Conservation (phyloP, 2,329 filamentous ascomycete genomes). For the Hymenoscyphus linearis region DNA sequence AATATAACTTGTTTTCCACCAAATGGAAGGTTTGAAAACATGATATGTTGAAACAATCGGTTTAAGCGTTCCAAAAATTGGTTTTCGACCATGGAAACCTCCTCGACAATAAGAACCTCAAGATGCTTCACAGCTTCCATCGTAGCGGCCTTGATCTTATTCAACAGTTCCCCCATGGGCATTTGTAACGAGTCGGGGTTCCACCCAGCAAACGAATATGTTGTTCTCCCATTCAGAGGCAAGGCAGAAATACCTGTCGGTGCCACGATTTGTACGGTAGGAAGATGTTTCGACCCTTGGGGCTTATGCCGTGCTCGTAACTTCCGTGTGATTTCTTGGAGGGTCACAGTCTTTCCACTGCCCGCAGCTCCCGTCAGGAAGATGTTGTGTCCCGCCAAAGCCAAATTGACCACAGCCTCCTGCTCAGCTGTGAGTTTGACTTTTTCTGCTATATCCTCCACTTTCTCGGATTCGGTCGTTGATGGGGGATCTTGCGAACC, state of each 20-base stretch:
- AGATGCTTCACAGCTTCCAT: conserved; percentile 8
- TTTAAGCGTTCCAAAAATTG: conserved; percentile 26
- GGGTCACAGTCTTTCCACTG: conserved; percentile 25
- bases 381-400: conserved; percentile 24
- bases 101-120: conserved; percentile 25
- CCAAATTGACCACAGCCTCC: conserved; percentile 22
- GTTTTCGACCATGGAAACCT: conserved; percentile 30
- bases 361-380: conserved; percentile 30
- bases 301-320: not conserved
- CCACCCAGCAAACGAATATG: conserved; percentile 26
- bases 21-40: conserved; percentile 15
- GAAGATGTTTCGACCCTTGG: not conserved
- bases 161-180: conserved; percentile 10
- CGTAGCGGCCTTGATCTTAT: not conserved
- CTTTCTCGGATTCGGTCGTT: not conserved
- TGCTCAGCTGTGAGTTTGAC: conserved; percentile 23
- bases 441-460: not conserved
- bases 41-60: conserved; percentile 17
- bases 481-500: not conserved
- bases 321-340: conserved; percentile 20
- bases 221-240: conserved; percentile 24
- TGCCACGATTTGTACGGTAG: conserved; percentile 21
- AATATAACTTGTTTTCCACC: conserved; percentile 29
- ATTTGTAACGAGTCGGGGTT: conserved; percentile 22
- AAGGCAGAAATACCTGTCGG: conserved; percentile 29